Evolutionary conservation across 495 filamentous ascomycete genomes (phyloP).

Genomic region (Corynascus novoguineensis): DNA sequence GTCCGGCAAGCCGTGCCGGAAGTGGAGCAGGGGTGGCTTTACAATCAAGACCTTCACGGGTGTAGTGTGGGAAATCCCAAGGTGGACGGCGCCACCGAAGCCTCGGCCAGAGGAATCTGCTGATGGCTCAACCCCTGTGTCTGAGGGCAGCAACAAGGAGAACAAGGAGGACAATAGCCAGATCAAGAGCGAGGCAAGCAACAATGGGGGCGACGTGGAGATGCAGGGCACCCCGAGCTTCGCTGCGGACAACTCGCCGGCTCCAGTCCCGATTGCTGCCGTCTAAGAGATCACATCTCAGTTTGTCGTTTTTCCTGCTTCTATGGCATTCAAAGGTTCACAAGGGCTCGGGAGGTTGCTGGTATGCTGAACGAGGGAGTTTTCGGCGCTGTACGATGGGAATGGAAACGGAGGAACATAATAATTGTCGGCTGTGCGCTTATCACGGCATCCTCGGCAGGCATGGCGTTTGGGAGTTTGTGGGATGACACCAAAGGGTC

Average conservation of each 20-base stretch:
- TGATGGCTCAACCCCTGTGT: constrained; percentile 36
- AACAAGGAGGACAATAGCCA: constrained; percentile 61
- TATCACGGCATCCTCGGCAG: neutral
- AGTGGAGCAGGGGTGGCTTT: constrained; percentile 78
- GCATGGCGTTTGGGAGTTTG: constrained; percentile 9
- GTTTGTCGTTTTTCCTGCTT: neutral
- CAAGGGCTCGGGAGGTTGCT: neutral
- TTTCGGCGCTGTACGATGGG: constrained; percentile 8
- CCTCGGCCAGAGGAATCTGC: constrained; percentile 32
- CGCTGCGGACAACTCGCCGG: constrained; percentile 41
- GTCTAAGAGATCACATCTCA: neutral
- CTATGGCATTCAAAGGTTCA: neutral
- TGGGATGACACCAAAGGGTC: neutral
- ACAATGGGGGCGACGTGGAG: constrained; percentile 50
- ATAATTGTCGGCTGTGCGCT: neutral
- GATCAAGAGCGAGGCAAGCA: constrained; percentile 66
- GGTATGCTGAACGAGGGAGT: neutral
- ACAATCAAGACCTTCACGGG: constrained; percentile 91
- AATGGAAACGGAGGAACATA: neutral
- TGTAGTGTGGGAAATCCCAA: constrained; percentile 71
- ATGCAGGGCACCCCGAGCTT: constrained; percentile 40
- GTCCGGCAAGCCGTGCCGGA: constrained; percentile 81
- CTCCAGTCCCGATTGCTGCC: constrained; percentile 20
- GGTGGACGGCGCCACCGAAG: constrained; percentile 72
- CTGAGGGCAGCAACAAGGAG: constrained; percentile 71